Percentiles rank a stretch among this genome's conserved stretches.
Evolutionary conservation across 495 filamentous ascomycete species (phyloP).

Genomic region (Penicillium cosmopolitanum): DNA sequence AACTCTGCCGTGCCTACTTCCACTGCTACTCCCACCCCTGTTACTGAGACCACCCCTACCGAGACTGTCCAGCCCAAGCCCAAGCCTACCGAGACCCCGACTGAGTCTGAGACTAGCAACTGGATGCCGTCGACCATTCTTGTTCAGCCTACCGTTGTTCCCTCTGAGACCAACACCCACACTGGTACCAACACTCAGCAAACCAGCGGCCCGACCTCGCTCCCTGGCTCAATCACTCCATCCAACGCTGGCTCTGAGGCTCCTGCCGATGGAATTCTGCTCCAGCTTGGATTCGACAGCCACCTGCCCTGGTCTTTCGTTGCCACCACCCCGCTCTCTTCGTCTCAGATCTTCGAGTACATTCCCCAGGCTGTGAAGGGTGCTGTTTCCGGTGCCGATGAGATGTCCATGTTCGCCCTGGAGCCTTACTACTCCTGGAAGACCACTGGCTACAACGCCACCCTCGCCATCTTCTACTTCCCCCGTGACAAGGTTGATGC

Average conservation of each 20-base stretch:
- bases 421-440: constrained; percentile 75
- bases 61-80: constrained; percentile 10
- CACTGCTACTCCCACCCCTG: constrained; percentile 20
- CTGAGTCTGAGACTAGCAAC: constrained; percentile 21
- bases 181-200: constrained; percentile 38
- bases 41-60: constrained; percentile 24
- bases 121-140: constrained; percentile 36
- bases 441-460: constrained; percentile 78
- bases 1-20: constrained; percentile 24
- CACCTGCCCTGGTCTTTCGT: constrained; percentile 84
- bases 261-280: constrained; percentile 66
- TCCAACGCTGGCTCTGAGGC: constrained; percentile 49
- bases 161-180: constrained; percentile 29
- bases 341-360: constrained; percentile 84
- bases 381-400: constrained; percentile 50
- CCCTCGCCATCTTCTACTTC: constrained; percentile 75
- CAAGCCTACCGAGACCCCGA: constrained; percentile 7
- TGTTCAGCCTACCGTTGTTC: constrained; percentile 25
- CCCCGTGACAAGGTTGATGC: constrained; percentile 65
- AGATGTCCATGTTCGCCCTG: constrained; percentile 72
- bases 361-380: constrained; percentile 76
- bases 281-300: constrained; percentile 85
- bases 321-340: constrained; percentile 65
- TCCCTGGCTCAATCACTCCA: constrained; percentile 79
- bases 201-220: constrained; percentile 46